Conservation (phyloP, 169 alveolate genomes). For the Eimeria tenella region DNA sequence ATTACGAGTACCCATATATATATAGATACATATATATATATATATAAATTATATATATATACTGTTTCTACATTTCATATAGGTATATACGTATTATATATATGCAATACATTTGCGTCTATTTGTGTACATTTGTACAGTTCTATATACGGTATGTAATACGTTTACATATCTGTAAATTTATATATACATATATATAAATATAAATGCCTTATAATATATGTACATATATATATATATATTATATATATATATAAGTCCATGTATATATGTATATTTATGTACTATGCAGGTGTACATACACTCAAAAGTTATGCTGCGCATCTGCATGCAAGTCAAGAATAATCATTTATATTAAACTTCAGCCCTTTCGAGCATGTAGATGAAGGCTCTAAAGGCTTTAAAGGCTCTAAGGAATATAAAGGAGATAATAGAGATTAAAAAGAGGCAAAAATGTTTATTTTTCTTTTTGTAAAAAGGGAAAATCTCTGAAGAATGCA, state of each 20-base stretch:
- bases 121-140: background rate
- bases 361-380: background rate
- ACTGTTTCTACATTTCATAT: background rate
- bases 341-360: background rate
- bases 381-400: background rate
- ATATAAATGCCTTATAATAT: background rate
- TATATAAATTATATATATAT: too few relatives aligned
- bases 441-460: too few relatives aligned
- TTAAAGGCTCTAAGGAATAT: too few relatives aligned
- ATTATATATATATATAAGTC: too few relatives aligned
- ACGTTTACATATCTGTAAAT: background rate
- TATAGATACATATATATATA: too few relatives aligned
- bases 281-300: background rate
- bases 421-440: too few relatives aligned
- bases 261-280: background rate
- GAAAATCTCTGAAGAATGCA: too few relatives aligned
- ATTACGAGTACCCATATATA: too few relatives aligned
- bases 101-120: background rate
- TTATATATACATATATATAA: background rate
- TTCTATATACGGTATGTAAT: background rate
- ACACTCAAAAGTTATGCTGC: background rate
- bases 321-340: background rate
- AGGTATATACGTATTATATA: background rate
- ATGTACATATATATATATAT: too few relatives aligned
- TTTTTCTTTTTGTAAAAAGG: too few relatives aligned